phyloP scores from a whole-genome alignment of 2,329 filamentous ascomycete species.

The Tolypocladium ovalisporum region DNA sequence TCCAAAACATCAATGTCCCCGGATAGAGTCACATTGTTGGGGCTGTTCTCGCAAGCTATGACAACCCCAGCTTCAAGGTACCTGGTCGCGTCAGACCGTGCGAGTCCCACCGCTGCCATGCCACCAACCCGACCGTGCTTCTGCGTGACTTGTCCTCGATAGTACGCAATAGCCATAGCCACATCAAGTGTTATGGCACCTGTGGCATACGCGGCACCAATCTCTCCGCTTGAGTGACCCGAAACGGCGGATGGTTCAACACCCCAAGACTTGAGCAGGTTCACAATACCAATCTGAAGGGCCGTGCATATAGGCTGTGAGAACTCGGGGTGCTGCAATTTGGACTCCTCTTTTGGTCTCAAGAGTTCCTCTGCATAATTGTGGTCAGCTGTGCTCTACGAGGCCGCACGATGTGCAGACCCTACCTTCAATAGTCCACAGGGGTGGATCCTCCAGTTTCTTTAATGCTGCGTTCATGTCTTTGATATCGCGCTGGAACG shows the following conservation, averaged over 20 bases:
- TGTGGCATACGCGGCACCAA: conserved; percentile 26
- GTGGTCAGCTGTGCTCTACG: not conserved
- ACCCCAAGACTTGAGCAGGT: conserved; percentile 19
- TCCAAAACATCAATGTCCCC: conserved; percentile 12
- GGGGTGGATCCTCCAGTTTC: conserved; percentile 10
- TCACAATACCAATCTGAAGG: conserved; percentile 35
- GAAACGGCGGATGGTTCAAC: conserved; percentile 19
- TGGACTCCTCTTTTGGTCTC: conserved; percentile 6
- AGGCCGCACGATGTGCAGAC: not conserved
- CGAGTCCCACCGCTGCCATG: conserved; percentile 22
- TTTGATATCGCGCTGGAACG: conserved; percentile 10
- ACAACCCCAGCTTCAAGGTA: conserved; percentile 8
- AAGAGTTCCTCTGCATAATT: conserved; percentile 13
- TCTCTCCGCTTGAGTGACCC: conserved; percentile 29
- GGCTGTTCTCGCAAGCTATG: conserved; percentile 29
- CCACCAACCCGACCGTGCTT: conserved; percentile 6
- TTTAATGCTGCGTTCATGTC: conserved; percentile 4
- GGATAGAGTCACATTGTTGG: conserved; percentile 27
- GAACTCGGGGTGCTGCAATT: conserved; percentile 25
- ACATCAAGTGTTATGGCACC: conserved; percentile 13
- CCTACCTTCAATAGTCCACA: conserved; percentile 12
- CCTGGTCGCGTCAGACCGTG: conserved; percentile 8
- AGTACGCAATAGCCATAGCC: conserved; percentile 18
- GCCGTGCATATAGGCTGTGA: conserved; percentile 43
- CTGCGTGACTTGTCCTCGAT: conserved; percentile 3